Percentiles rank a stretch among this genome's conserved stretches.
These are phyloP conservation scores for Phaeosphaeriaceae sp. DNA, from an alignment of 2,329 filamentous ascomycete species.

Conservation along the genomic window DNA sequence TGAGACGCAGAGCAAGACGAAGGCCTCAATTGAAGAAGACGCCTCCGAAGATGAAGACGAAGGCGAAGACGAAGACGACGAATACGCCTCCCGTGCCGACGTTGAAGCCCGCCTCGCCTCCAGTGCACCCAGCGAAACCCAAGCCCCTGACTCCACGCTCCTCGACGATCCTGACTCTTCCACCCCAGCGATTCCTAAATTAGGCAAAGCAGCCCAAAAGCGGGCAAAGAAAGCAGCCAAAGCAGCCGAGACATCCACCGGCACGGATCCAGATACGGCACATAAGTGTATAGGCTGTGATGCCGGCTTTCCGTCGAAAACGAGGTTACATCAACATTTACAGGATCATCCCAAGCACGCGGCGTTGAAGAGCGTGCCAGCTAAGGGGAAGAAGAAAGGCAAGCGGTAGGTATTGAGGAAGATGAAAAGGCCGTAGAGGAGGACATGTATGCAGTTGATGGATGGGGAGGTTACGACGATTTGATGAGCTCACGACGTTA, in stretches of 20 bases:
- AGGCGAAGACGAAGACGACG: slow-evolving; percentile 39
- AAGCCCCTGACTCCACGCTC: neutral
- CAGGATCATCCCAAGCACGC: slow-evolving; percentile 68
- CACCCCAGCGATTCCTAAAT: slow-evolving; percentile 39
- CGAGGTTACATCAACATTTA: slow-evolving; percentile 76
- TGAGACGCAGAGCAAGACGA: neutral
- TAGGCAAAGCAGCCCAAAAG: slow-evolving; percentile 58
- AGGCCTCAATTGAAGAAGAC: slow-evolving; percentile 4
- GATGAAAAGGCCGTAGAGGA: no score
- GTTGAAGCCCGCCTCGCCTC: slow-evolving; percentile 43
- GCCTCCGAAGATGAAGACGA: slow-evolving; percentile 22
- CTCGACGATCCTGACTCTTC: neutral
- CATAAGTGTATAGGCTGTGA: slow-evolving; percentile 80
- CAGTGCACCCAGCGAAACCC: neutral
- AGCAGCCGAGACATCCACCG: slow-evolving; percentile 32
- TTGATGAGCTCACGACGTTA: no score
- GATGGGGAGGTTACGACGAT: no score
- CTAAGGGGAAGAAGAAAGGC: slow-evolving; percentile 31
- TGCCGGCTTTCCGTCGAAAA: slow-evolving; percentile 77
- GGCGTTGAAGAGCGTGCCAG: slow-evolving; percentile 48
- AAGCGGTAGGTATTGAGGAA: no score
- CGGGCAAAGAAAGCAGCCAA: slow-evolving; percentile 56
- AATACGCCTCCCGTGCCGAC: slow-evolving; percentile 46
- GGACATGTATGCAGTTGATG: no score
- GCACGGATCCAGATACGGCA: slow-evolving; percentile 44